Evolutionary conservation across 805 yeast genomes (phyloP).

Genomic region (Candida tallmaniae): DNA sequence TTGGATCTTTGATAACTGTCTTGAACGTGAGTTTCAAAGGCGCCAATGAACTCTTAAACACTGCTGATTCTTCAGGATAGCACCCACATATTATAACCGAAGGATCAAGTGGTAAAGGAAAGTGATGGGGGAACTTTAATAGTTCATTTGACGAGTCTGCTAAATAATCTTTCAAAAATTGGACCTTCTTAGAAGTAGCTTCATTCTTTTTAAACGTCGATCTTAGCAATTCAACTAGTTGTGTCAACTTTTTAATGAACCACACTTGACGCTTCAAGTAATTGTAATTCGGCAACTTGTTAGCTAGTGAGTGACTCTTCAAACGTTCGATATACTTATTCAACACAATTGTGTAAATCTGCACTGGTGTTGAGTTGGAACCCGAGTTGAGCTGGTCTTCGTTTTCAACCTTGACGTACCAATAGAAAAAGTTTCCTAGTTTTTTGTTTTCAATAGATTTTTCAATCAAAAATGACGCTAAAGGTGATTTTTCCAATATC

Average conservation of each 20-base stretch:
- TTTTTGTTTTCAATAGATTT: constrained; percentile 61
- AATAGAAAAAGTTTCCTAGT: constrained; percentile 80
- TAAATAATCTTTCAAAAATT: constrained; percentile 56
- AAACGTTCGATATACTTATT: constrained; percentile 39
- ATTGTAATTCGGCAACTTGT: constrained; percentile 30
- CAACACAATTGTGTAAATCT: constrained; percentile 30
- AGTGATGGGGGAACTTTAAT: constrained; percentile 43
- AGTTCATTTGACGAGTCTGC: constrained; percentile 42
- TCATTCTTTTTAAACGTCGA: constrained; percentile 53
- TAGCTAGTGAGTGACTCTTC: constrained; percentile 21
- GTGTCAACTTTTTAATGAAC: constrained; percentile 61
- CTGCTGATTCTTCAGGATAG: constrained; percentile 72
- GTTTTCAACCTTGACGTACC: constrained; percentile 88
- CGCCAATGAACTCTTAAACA: constrained; percentile 85
- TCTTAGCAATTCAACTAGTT: constrained; percentile 61
- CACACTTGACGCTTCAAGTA: constrained; percentile 58
- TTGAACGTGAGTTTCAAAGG: constrained; percentile 82
- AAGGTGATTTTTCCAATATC: constrained; percentile 45
- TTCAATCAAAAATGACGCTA: constrained; percentile 70
- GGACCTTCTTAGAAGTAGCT: constrained; percentile 71
- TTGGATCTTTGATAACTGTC: constrained; percentile 34
- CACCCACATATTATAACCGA: constrained; percentile 68
- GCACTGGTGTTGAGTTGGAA: constrained; percentile 4
- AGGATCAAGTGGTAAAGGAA: constrained; percentile 83
- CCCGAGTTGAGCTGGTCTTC: constrained; percentile 47